Evolutionary conservation across 495 filamentous ascomycete species (phyloP).

Genomic region (Schizothecium vesticola): DNA sequence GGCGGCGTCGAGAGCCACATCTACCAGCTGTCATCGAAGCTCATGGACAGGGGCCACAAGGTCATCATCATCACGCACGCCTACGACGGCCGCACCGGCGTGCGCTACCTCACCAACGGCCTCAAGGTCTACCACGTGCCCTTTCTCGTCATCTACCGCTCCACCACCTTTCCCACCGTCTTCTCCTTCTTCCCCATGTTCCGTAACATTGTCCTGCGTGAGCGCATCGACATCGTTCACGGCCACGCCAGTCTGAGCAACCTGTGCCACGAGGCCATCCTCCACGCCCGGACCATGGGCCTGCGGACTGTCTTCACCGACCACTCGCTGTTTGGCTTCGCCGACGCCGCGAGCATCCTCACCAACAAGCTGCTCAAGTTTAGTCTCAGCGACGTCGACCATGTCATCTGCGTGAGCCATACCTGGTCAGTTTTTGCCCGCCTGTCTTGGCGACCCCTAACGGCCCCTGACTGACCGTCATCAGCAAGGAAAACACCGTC

Average conservation of each 20-base stretch:
- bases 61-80: slow-evolving; percentile 97
- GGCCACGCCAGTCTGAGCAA: slow-evolving; percentile 89
- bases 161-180: slow-evolving; percentile 91
- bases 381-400: slow-evolving; percentile 90
- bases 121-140: slow-evolving; percentile 98
- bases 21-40: slow-evolving; percentile 92
- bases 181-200: slow-evolving; percentile 98
- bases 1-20: slow-evolving; percentile 97
- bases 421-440: slow-evolving; percentile 64
- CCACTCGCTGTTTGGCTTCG: slow-evolving; percentile 96
- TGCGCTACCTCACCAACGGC: slow-evolving; percentile 97
- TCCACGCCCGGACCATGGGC: slow-evolving; percentile 95
- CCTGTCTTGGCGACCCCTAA: slow-evolving; percentile 1
- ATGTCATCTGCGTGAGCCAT: slow-evolving; percentile 96
- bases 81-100: slow-evolving; percentile 84
- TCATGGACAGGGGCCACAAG: slow-evolving; percentile 95
- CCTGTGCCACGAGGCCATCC: slow-evolving; percentile 88
- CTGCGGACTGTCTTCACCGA: slow-evolving; percentile 93
- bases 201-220: slow-evolving; percentile 88
- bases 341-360: slow-evolving; percentile 90
- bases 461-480: not conserved
- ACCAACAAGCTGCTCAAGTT: slow-evolving; percentile 98
- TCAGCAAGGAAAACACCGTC: slow-evolving; percentile 95
- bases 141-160: slow-evolving; percentile 91
- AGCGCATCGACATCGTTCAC: slow-evolving; percentile 94